Evolutionary conservation across 345 rosid species (phyloP), one percentile per base, ranked within the genome.

Genomic region (Linum tenue): DNA sequence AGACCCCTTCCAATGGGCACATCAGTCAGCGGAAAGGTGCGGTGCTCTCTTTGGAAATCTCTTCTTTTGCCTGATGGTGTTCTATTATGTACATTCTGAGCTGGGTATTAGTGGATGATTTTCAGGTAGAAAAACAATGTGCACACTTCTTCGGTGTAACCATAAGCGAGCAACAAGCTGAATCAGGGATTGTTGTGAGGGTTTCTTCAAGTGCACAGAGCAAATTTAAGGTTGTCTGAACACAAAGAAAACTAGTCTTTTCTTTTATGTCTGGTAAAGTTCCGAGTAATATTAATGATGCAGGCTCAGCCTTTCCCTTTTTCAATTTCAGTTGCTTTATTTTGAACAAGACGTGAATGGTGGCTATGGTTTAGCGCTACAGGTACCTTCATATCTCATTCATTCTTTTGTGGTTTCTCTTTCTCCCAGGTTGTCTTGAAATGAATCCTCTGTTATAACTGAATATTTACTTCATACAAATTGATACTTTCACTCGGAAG

Each of bases 1-100:
- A 88, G 99, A 67, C 99, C 99, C 50, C 96, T 91, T 66, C 99
- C 97, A n/a, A 78, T 95, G 51, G 99, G 99, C 56, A 82, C 97
- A 74, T 87, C 97, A 80, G 90, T 91, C 75, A 85, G 96, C 68
- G 99, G 99, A 64, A 95, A 95, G 99, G 99, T 94, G 68, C 71
- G 9, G 44, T 41, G 44, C 44, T 41, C 9, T 41, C 44, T 41
- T 4, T 41, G 6, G 9, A 41, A 41, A 41, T 41, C 9, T 41
- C 9, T 41, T 41, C 44, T 41, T 41, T 41, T 41, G 44, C 44
- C 9, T 4, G 9, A 41, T 41, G 5, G 44, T 41, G 6, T 8
- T 41, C 9, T 41, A 4, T 41, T 8, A 41, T 41, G 9, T 41
- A 41, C 5, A 4, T 41, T 8, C 44, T 41, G 5, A 8, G 44